A percentile compares a stretch with the other conserved stretches of the same genome.
phyloP scores from a whole-genome alignment of 108 stramenopile genomes.

The Cyclotella cryptica region DNA sequence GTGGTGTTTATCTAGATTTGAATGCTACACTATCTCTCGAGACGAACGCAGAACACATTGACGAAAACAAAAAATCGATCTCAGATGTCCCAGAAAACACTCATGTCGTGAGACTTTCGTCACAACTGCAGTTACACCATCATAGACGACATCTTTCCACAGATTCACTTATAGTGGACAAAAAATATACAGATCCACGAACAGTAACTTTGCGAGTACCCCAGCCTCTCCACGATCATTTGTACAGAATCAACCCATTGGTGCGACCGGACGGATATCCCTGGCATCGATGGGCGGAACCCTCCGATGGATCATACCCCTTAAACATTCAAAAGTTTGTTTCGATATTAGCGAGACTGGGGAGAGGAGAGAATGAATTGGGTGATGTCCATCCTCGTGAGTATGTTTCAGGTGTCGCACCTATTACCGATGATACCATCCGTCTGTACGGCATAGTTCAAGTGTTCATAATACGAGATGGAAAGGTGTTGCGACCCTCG shows the following conservation, averaged over 20 bases:
- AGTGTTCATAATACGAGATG: conserved; percentile 26
- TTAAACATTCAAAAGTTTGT: conserved; percentile 37
- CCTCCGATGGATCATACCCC: conserved; percentile 5
- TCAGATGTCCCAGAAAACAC: too few relatives aligned
- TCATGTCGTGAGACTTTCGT: too few relatives aligned
- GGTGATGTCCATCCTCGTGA: conserved; percentile 16
- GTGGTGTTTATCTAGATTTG: too few relatives aligned
- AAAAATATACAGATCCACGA: conserved; percentile 25
- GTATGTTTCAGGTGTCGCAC: conserved; percentile 11
- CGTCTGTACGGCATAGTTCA: conserved; percentile 22
- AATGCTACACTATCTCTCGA: too few relatives aligned
- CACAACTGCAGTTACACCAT: background rate
- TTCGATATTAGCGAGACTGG: conserved; percentile 27
- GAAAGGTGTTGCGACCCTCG: conserved; percentile 29
- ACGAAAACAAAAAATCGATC: too few relatives aligned
- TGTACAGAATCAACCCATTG: conserved; percentile 22
- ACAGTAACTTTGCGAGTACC: conserved; percentile 12
- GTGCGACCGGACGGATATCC: conserved; percentile 40
- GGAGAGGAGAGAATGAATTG: conserved; percentile 32
- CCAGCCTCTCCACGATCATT: conserved; percentile 8
- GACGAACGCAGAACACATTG: too few relatives aligned
- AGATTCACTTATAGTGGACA: background rate
- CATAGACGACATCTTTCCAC: background rate
- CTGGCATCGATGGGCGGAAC: conserved; percentile 45
- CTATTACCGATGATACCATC: background rate